Evolutionary conservation across 2,329 filamentous ascomycete species (phyloP).

Genomic region (Sporothrix inflata): DNA sequence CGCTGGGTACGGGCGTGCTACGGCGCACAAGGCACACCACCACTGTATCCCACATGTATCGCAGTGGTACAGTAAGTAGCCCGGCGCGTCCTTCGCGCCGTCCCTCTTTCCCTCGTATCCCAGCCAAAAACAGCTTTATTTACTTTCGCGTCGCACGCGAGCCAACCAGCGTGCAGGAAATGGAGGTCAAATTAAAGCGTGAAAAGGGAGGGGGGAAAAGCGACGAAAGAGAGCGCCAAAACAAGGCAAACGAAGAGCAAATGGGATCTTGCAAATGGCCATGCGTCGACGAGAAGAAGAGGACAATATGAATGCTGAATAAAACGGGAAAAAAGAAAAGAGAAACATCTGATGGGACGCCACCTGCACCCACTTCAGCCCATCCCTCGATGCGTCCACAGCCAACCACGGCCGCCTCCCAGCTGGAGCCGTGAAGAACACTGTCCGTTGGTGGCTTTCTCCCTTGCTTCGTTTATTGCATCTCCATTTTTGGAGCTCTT

Average conservation of each 20-base stretch:
- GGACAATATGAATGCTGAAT: too few species aligned
- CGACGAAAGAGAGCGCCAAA: not conserved
- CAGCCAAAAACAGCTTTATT: conserved; percentile 27
- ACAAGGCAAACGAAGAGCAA: not conserved
- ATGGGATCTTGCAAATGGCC: not conserved
- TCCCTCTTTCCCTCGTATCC: too few species aligned
- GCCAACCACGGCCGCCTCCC: conserved; percentile 5
- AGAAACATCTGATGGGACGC: not conserved
- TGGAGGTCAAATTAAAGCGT: not conserved
- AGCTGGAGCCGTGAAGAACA: not conserved
- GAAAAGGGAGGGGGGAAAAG: not conserved
- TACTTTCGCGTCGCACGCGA: conserved; percentile 27
- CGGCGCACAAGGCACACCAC: not conserved
- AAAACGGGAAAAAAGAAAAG: not conserved
- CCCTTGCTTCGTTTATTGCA: conserved; percentile 18
- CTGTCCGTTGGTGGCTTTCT: not conserved
- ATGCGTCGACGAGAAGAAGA: not conserved
- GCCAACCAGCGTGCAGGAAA: conserved; percentile 12
- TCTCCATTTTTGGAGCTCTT: not conserved
- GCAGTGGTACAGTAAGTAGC: not conserved
- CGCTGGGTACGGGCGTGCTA: not conserved
- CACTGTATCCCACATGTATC: not conserved
- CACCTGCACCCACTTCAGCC: not conserved
- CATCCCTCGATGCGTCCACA: not conserved
- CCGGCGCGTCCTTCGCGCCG: conserved; percentile 4